Conservation (phyloP, 2,329 filamentous ascomycete species). For the Sporothrix humicola region DNA sequence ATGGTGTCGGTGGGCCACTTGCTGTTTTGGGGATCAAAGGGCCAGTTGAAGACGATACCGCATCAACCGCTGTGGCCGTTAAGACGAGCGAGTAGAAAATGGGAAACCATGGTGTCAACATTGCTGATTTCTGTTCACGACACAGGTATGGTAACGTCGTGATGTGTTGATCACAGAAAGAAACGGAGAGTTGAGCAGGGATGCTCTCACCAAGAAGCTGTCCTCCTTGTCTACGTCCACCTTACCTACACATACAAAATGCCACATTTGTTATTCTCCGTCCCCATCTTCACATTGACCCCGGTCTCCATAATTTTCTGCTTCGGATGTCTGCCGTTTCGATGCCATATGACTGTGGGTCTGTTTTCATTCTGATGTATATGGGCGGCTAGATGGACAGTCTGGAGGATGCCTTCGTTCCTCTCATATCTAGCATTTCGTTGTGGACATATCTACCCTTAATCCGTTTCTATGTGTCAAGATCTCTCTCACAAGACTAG, state of each 20-base stretch:
- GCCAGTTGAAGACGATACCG: not conserved
- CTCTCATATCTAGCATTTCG: no score
- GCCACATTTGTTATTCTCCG: not conserved
- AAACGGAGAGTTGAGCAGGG: not conserved
- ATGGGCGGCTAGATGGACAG: no score
- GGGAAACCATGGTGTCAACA: conserved; percentile 15
- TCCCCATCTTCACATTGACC: not conserved
- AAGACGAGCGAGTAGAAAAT: not conserved
- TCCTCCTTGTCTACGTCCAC: no score
- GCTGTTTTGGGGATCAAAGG: not conserved
- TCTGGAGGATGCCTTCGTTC: no score
- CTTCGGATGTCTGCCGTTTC: conserved; percentile 17
- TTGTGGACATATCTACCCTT: no score
- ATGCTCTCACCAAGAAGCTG: no score
- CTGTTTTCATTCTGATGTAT: not conserved
- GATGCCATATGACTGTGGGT: conserved; percentile 26
- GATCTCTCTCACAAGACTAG: not conserved
- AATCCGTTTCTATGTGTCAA: not conserved
- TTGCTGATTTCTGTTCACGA: not conserved
- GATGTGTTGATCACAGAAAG: not conserved
- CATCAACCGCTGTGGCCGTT: not conserved
- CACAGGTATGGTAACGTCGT: not conserved
- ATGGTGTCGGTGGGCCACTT: not conserved
- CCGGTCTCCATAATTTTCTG: not conserved
- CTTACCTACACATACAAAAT: not conserved